Conservation (phyloP, 163 green algal genomes). For the Prototheca wickerhamii region DNA sequence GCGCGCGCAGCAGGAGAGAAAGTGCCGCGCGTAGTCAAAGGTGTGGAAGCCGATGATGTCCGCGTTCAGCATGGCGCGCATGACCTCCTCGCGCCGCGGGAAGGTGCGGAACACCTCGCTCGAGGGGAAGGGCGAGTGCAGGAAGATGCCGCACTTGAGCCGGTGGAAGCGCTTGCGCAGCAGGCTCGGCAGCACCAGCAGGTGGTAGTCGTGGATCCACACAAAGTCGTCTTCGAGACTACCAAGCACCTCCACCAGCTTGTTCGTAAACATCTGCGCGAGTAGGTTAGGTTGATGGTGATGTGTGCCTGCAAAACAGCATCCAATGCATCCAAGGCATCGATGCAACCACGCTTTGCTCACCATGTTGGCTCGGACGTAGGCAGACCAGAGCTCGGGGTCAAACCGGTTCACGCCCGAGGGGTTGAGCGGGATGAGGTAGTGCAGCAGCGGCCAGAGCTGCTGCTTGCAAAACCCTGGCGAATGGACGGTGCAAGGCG, state of each 20-base stretch:
- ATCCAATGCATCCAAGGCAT: not conserved
- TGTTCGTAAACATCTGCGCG: slow-evolving; percentile 48
- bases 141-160: slow-evolving; percentile 81
- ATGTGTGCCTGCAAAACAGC: not conserved
- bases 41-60: slow-evolving; percentile 93
- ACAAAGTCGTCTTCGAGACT: slow-evolving; percentile 83
- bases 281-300: not conserved
- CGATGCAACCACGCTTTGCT: slow-evolving; percentile 17
- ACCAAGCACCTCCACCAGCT: slow-evolving; percentile 38
- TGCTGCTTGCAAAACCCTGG: slow-evolving; percentile 96
- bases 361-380: slow-evolving; percentile 94
- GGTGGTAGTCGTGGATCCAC: slow-evolving; percentile 99
- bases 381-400: slow-evolving; percentile 83
- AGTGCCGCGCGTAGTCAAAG: slow-evolving; percentile 97
- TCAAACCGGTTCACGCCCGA: slow-evolving; percentile 71
- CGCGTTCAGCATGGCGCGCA: slow-evolving; percentile 86
- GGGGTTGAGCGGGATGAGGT: slow-evolving; percentile 84
- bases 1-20: slow-evolving; percentile 87
- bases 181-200: slow-evolving; percentile 90
- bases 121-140: slow-evolving; percentile 93
- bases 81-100: slow-evolving; percentile 82
- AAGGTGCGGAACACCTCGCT: slow-evolving; percentile 95
- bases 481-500: not conserved
- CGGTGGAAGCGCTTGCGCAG: slow-evolving; percentile 86
- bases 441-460: slow-evolving; percentile 97